Evolutionary conservation across 495 filamentous ascomycete species (phyloP), one percentile per base, ranked within the genome.

Genomic region (Cudoniella acicularis): DNA sequence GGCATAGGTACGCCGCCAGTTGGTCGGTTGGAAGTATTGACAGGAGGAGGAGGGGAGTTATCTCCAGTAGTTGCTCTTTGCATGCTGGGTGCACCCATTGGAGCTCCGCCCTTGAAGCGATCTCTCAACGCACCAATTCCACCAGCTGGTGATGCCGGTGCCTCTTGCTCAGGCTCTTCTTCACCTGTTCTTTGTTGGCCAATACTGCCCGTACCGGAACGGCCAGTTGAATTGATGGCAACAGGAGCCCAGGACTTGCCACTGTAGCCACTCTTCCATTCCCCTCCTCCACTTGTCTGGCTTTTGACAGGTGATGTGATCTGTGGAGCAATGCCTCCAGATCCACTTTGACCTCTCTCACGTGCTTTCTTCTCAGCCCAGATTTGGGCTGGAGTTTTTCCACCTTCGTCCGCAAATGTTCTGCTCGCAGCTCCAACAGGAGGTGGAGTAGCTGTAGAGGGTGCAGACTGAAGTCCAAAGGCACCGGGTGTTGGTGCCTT

Each of bases 281-380:
- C 86, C 9, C 77, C 79, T 30, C 79, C 79, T 41, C 87, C 91
- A 66, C 88, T 92, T 41, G 72, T 74, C 67, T 96, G 90, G 45
- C 76, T 76, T 25, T 75, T 70, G 36, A 92, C 72, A 0, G 86
- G 79, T 21, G 85, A 72, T 0, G 83, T 66, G 8, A 64, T 9
- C 41, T 74, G 67, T 2, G 75, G 67, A 22, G 73, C 68, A 13
- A 70, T 59, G 24, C 74, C 72, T 26, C 70, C 73, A 18, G 75
- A 69, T 47, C 75, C 76, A 47, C 75, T 75, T 27, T 70, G 61
- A 23, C 85, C 88, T 18, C 86, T 79, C 67, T 96, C 88, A 53
- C 84, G 83, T 22, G 88, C 91, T 75, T 97, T 98, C 72, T 89
- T 95, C 73, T 99, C 94, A 0, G 92, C 92, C 94, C 94, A 99